Evolutionary conservation across 169 alveolate genomes (phyloP).

Genomic region (Cryptosporidium andersoni): DNA sequence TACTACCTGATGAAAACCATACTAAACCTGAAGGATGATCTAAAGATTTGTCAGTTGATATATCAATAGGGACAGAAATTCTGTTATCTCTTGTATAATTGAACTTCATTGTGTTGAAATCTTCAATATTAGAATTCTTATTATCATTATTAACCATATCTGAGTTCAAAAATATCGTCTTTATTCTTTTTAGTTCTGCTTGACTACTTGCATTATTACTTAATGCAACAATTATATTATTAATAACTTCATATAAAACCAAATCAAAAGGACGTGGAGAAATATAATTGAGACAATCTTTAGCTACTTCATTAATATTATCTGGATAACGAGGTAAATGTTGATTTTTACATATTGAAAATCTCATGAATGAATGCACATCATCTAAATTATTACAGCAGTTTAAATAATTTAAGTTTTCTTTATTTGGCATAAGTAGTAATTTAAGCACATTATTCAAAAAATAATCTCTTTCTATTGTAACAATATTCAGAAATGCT

Average conservation of each 20-base stretch:
- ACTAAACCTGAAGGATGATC: conserved; percentile 23
- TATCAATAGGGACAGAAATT: conserved; percentile 7
- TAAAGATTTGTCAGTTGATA: conserved; percentile 1
- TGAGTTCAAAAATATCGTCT: background rate
- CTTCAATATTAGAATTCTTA: background rate
- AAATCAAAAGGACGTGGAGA: background rate
- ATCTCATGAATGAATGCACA: background rate
- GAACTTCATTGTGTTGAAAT: background rate
- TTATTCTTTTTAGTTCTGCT: conserved; percentile 17
- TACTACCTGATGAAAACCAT: conserved; percentile 46
- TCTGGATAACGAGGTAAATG: conserved; percentile 3
- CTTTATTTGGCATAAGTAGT: conserved; percentile 18
- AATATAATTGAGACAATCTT: background rate
- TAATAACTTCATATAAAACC: conserved; percentile 28
- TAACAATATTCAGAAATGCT: conserved; percentile 42
- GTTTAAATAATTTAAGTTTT: too few species aligned
- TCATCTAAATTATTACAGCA: background rate
- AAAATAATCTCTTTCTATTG: conserved; percentile 56
- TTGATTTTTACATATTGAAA: background rate
- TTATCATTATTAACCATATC: background rate
- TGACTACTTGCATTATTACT: conserved; percentile 14
- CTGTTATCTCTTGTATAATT: conserved; percentile 15
- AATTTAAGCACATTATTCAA: conserved; percentile 4
- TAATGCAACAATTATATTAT: conserved; percentile 23
- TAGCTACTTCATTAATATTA: background rate